Conservation (phyloP, 345 rosid genomes). For the Gossypium raimondii region DNA sequence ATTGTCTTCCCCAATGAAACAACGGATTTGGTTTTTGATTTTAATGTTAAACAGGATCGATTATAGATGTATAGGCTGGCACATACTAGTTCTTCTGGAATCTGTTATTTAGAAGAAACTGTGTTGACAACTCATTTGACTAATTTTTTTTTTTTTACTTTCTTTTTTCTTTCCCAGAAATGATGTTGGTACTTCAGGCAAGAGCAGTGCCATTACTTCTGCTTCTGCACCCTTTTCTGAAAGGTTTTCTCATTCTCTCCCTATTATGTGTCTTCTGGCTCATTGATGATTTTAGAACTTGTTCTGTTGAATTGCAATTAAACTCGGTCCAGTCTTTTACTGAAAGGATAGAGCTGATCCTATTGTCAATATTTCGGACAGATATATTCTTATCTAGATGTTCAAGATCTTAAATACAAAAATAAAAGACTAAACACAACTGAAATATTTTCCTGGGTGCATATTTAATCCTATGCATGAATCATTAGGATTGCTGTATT, state of each 20-base stretch:
- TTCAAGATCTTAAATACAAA: not conserved
- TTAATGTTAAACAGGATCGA: not conserved
- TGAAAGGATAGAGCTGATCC: too few species aligned
- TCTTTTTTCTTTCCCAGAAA: constrained; percentile 37
- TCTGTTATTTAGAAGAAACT: not conserved
- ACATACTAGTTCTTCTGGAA: not conserved
- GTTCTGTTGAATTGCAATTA: too few species aligned
- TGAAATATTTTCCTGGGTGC: not conserved
- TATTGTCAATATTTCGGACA: not conserved
- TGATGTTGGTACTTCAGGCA: constrained; percentile 49
- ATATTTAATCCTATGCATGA: not conserved
- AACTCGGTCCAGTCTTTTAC: too few species aligned
- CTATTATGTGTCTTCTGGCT: constrained; percentile 7
- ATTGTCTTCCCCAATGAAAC: not conserved
- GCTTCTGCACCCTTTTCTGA: constrained; percentile 59
- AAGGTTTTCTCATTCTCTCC: constrained; percentile 41
- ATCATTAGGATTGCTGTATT: not conserved
- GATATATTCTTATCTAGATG: not conserved
- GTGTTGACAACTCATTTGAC: constrained; percentile 8
- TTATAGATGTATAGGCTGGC: not conserved
- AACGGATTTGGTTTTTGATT: not conserved
- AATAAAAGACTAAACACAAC: not conserved
- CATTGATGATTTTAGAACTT: not conserved
- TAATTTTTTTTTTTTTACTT: not conserved
- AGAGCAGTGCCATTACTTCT: constrained; percentile 59